Conservation (phyloP, 169 alveolate genomes). For the Eimeria zaria region DNA sequence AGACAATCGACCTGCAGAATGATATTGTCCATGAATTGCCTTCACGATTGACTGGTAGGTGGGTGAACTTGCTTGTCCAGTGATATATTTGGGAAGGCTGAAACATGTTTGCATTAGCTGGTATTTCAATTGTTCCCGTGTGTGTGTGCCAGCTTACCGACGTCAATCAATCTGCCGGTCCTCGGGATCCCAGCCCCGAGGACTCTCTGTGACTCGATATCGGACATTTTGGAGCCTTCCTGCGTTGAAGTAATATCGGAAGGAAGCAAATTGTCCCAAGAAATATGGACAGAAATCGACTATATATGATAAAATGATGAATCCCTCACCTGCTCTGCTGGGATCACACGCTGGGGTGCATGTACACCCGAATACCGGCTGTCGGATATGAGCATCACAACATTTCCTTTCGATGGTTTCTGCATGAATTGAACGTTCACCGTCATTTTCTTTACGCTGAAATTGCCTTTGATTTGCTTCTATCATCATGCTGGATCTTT, state of each 20-base stretch:
- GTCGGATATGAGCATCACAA: conserved; percentile 42
- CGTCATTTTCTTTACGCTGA: background rate
- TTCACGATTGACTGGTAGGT: background rate
- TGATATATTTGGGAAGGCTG: conserved; percentile 68
- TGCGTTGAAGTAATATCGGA: conserved; percentile 44
- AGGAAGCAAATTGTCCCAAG: conserved; percentile 44
- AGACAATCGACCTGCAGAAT: conserved; percentile 62
- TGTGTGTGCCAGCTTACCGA: conserved; percentile 38
- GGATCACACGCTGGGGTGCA: conserved; percentile 63
- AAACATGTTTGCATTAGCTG: background rate
- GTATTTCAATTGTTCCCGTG: too few species aligned
- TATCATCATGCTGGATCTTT: background rate
- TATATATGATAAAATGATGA: conserved; percentile 58
- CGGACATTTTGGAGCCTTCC: conserved; percentile 78
- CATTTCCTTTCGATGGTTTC: background rate
- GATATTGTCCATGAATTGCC: background rate
- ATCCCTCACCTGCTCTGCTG: conserved; percentile 18
- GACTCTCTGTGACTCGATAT: conserved; percentile 76
- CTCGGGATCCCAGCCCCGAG: conserved; percentile 82
- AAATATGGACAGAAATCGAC: conserved; percentile 62
- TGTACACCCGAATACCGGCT: conserved; percentile 73
- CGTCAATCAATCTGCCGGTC: conserved; percentile 69
- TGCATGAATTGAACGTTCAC: background rate
- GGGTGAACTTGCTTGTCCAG: conserved; percentile 70
- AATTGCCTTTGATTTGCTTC: background rate